Evolutionary conservation across 306 rosid species (phyloP).

Genomic region (Luffa aegyptiaca): DNA sequence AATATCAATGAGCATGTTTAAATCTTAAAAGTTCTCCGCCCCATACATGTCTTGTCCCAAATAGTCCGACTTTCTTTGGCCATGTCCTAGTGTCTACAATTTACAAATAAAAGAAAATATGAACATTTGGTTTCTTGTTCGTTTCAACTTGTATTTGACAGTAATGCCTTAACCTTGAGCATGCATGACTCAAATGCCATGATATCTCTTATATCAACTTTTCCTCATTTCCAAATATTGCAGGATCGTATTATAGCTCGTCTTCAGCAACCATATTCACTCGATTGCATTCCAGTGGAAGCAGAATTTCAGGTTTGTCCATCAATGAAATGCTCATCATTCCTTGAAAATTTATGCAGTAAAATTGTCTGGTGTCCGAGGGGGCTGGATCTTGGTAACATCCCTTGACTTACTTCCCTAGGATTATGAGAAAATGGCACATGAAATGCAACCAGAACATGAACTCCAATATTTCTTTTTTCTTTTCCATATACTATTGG

Average conservation of each 20-base stretch:
- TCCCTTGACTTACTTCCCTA: neutral
- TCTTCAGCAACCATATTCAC: conserved; percentile 93
- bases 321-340: neutral
- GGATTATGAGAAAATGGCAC: neutral
- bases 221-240: conserved; percentile 10
- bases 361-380: neutral
- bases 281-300: conserved; percentile 97
- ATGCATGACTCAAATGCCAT: neutral
- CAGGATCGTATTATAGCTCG: conserved; percentile 97
- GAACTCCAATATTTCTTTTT: neutral
- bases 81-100: neutral
- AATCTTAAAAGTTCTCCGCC: neutral
- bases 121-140: neutral
- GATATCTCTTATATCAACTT: neutral
- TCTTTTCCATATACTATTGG: neutral
- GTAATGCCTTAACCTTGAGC: neutral
- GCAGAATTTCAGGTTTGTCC: conserved; percentile 87
- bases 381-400: neutral
- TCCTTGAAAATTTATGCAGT: neutral
- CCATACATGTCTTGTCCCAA: neutral
- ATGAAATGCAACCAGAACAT: neutral
- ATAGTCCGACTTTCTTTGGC: neutral
- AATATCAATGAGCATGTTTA: neutral
- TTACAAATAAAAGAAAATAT: neutral
- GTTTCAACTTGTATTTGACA: neutral